Percentiles rank a stretch among this genome's conserved stretches.
Conservation (phyloP, 2,329 filamentous ascomycete genomes). For the Xylaria sp. region DNA sequence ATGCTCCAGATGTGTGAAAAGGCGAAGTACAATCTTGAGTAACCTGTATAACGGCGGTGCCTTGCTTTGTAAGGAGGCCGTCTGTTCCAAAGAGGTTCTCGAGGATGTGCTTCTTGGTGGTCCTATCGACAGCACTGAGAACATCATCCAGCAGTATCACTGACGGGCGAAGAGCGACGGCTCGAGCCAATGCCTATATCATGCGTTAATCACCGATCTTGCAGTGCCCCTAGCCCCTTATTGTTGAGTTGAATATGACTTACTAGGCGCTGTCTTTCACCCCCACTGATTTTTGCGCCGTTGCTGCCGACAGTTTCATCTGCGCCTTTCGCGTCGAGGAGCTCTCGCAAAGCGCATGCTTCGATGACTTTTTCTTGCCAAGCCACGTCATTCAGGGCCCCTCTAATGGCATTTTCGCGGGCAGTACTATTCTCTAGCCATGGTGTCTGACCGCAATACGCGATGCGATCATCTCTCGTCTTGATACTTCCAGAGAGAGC, state of each 20-base stretch:
- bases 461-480: conserved; percentile 24
- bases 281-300: conserved; percentile 43
- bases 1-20: neutral
- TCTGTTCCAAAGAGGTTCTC: conserved; percentile 32
- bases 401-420: conserved; percentile 39
- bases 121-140: conserved; percentile 43
- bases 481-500: conserved; percentile 32
- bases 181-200: conserved; percentile 42
- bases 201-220: conserved; percentile 8
- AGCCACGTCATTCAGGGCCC: conserved; percentile 30
- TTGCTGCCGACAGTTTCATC: conserved; percentile 47
- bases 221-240: neutral
- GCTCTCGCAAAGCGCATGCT: conserved; percentile 39
- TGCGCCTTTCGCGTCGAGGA: conserved; percentile 31
- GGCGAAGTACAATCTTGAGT: conserved; percentile 40
- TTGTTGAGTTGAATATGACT: conserved; percentile 4
- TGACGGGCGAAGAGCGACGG: conserved; percentile 39
- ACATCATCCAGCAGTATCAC: conserved; percentile 43
- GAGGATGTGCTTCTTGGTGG: conserved; percentile 33
- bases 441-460: conserved; percentile 43
- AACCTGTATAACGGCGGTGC: conserved; percentile 39
- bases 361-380: conserved; percentile 39
- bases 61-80: conserved; percentile 26
- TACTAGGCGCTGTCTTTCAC: conserved; percentile 37
- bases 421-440: conserved; percentile 42